Evolutionary conservation across 1,284 basidiomycete genomes (phyloP).

Genomic region (Ustilago esculenta): DNA sequence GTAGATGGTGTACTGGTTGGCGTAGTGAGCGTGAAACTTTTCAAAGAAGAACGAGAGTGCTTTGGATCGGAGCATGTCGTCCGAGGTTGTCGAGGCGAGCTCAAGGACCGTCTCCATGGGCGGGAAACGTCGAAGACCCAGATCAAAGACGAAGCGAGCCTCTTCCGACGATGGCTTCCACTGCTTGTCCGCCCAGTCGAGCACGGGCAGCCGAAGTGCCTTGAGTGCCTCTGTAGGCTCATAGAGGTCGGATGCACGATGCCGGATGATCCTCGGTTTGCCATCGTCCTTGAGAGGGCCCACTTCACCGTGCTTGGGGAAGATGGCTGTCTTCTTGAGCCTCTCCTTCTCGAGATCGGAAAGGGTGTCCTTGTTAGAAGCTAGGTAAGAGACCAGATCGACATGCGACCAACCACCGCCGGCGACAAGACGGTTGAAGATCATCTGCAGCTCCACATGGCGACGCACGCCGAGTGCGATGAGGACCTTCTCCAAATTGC

Average conservation of each 20-base stretch:
- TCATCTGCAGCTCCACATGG: constrained; percentile 76
- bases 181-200: constrained; percentile 81
- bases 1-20: constrained; percentile 44
- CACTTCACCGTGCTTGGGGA: constrained; percentile 74
- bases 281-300: constrained; percentile 56
- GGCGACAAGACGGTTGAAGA: constrained; percentile 68
- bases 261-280: constrained; percentile 51
- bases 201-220: constrained; percentile 78
- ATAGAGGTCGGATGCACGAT: constrained; percentile 70
- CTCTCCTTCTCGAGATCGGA: constrained; percentile 77
- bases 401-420: constrained; percentile 69
- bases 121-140: constrained; percentile 81
- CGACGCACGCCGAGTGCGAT: constrained; percentile 83
- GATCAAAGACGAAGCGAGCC: constrained; percentile 84
- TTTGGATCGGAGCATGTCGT: constrained; percentile 35
- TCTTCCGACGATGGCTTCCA: constrained; percentile 53
- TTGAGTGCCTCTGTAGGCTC: constrained; percentile 83
- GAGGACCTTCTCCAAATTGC: constrained; percentile 80
- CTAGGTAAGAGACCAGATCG: constrained; percentile 72
- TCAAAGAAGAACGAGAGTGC: constrained; percentile 62
- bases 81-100: constrained; percentile 39
- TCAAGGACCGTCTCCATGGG: constrained; percentile 73
- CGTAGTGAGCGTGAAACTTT: constrained; percentile 53
- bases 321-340: constrained; percentile 80
- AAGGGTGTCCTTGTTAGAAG: constrained; percentile 81